Evolutionary conservation across 441 rosid genomes (phyloP).

Genomic region (Lepidium campestre): DNA sequence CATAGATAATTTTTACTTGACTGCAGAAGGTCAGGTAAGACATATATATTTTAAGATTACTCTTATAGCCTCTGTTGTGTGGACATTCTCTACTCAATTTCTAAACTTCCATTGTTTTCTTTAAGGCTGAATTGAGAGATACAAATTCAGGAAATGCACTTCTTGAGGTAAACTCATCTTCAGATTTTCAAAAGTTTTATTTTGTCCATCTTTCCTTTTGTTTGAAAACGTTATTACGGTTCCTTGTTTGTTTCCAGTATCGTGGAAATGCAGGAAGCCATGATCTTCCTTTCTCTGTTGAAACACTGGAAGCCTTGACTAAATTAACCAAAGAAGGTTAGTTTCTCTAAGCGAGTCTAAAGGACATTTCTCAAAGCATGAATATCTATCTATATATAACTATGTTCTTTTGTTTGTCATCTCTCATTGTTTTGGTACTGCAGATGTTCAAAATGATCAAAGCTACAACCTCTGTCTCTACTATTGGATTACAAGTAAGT

Average conservation of each 20-base stretch:
- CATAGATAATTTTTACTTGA: conserved; percentile 90
- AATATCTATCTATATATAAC: too few relatives aligned
- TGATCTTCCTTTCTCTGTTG: conserved; percentile 78
- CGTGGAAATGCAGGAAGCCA: conserved; percentile 99
- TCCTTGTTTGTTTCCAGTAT: conserved; percentile 36
- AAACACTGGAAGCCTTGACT: conserved; percentile 53
- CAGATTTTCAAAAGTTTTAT: not conserved
- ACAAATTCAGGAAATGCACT: conserved; percentile 72
- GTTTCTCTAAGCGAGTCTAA: too few relatives aligned
- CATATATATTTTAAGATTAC: not conserved
- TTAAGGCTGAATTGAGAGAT: conserved; percentile 75
- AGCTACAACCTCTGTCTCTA: too few relatives aligned
- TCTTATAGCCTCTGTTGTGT: conserved; percentile 3
- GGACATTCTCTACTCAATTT: not conserved
- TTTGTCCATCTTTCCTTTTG: not conserved
- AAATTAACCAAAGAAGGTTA: conserved; percentile 69
- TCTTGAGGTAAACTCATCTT: conserved; percentile 51
- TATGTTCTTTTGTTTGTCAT: too few relatives aligned
- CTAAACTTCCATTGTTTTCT: conserved; percentile 4
- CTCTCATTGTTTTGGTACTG: too few relatives aligned
- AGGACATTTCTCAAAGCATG: too few relatives aligned
- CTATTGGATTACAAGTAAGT: too few relatives aligned
- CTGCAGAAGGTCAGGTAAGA: conserved; percentile 84
- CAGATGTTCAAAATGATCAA: too few relatives aligned
- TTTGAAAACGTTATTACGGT: not conserved